phyloP scores from a whole-genome alignment of 2,329 filamentous ascomycete genomes.

The Apiospora arundinis region DNA sequence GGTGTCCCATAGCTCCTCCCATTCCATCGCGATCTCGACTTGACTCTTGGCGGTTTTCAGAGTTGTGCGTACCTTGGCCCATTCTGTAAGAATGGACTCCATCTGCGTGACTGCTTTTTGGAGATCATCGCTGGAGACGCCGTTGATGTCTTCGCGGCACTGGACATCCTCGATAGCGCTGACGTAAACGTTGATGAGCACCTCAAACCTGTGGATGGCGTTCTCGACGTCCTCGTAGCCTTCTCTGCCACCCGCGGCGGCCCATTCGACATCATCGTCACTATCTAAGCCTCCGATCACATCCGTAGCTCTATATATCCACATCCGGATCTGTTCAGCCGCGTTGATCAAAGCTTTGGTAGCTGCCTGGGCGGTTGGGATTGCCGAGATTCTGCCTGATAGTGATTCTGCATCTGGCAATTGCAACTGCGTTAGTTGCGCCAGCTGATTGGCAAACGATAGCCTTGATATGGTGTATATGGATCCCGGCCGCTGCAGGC shows the following conservation, averaged over 20 bases:
- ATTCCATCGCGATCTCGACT: conserved; percentile 97
- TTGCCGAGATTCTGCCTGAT: conserved; percentile 81
- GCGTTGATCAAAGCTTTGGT: conserved; percentile 83
- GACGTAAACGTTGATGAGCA: conserved; percentile 90
- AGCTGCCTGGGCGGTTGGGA: conserved; percentile 84
- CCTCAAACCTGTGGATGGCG: conserved; percentile 84
- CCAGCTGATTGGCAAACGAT: conserved; percentile 92
- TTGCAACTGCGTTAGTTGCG: conserved; percentile 88
- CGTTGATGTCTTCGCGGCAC: conserved; percentile 74
- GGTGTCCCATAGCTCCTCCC: conserved; percentile 95
- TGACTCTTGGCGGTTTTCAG: conserved; percentile 84
- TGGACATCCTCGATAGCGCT: conserved; percentile 93
- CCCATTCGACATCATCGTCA: conserved; percentile 98
- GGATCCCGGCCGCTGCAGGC: conserved; percentile 75
- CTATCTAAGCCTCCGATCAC: conserved; percentile 89
- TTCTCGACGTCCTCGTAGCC: conserved; percentile 75
- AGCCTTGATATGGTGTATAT: conserved; percentile 92
- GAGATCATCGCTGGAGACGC: conserved; percentile 74
- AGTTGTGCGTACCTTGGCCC: conserved; percentile 80
- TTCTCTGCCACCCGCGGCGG: conserved; percentile 83
- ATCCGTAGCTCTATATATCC: conserved; percentile 91
- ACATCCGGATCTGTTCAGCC: conserved; percentile 89
- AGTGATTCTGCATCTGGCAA: conserved; percentile 86
- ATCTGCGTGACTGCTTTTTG: conserved; percentile 82
- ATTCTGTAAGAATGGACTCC: conserved; percentile 84